These are phyloP conservation scores for Aspergillus funiculosus DNA, from an alignment of 495 filamentous ascomycete genomes.

Conservation along the genomic window DNA sequence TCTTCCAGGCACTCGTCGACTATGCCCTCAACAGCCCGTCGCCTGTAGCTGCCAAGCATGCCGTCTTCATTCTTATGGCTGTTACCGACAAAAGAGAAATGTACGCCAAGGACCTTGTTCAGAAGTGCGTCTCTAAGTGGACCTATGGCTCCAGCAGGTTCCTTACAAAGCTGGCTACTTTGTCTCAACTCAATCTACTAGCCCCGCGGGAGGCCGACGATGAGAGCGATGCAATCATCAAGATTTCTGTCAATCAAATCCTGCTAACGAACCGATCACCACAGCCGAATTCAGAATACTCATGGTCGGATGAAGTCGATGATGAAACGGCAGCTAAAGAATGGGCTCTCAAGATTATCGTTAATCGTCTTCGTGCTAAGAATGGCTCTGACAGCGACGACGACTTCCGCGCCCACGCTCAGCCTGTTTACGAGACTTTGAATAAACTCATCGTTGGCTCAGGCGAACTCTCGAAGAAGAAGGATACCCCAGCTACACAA, in stretches of 20 bases:
- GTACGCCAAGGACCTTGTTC: conserved; percentile 76
- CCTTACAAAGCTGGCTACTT: conserved; percentile 74
- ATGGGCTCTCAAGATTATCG: conserved; percentile 82
- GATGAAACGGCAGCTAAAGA: conserved; percentile 79
- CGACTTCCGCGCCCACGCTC: conserved; percentile 57
- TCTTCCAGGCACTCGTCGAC: conserved; percentile 68
- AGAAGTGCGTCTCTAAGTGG: conserved; percentile 69
- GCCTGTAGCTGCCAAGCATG: conserved; percentile 82
- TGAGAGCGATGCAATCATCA: conserved; percentile 66
- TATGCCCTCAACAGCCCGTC: conserved; percentile 80
- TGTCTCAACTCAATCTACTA: conserved; percentile 78
- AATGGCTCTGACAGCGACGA: conserved; percentile 47
- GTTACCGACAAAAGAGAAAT: conserved; percentile 76
- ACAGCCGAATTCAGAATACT: conserved; percentile 40
- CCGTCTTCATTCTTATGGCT: conserved; percentile 81
- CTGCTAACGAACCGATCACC: conserved; percentile 61
- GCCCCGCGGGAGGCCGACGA: conserved; percentile 68
- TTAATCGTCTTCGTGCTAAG: conserved; percentile 73
- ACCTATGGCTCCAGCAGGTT: conserved; percentile 68
- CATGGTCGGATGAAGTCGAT: conserved; percentile 69
- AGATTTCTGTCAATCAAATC: conserved; percentile 70
- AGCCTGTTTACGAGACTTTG: conserved; percentile 69
- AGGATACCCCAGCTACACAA: conserved; percentile 67
- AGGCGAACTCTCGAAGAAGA: conserved; percentile 71
- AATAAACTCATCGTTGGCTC: conserved; percentile 64